A percentile compares a stretch with the other conserved stretches of the same genome.
Conservation (phyloP, 2,329 filamentous ascomycete species). For the Sporothrix dimorphospora region DNA sequence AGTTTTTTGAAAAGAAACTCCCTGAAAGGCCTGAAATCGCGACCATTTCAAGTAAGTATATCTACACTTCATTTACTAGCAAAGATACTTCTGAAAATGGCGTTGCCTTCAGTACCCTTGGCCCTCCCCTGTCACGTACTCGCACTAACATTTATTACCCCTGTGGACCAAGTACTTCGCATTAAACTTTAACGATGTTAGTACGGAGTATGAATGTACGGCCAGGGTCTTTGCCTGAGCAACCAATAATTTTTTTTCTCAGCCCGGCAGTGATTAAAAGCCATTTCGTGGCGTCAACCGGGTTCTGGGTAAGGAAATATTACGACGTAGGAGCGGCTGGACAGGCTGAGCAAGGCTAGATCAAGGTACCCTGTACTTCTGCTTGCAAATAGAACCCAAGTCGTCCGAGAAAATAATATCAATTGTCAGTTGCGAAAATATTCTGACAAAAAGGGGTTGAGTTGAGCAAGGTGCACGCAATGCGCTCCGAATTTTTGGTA, state of each 20-base stretch:
- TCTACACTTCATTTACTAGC: too few relatives aligned
- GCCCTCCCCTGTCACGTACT: too few relatives aligned
- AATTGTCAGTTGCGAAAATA: neutral
- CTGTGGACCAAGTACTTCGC: neutral
- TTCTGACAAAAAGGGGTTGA: neutral
- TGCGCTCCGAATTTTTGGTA: neutral
- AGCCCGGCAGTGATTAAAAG: slow-evolving; percentile 1
- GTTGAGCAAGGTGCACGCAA: slow-evolving; percentile 4
- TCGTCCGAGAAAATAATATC: neutral
- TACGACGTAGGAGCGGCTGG: slow-evolving; percentile 9
- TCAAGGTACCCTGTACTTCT: neutral
- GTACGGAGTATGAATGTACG: too few relatives aligned
- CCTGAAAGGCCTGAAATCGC: too few relatives aligned
- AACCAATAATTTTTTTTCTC: neutral
- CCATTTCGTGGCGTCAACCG: slow-evolving; percentile 12
- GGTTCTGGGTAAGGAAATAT: slow-evolving; percentile 11
- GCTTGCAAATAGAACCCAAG: neutral
- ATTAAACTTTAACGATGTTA: neutral
- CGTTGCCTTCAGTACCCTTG: too few relatives aligned
- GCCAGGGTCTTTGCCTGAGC: neutral
- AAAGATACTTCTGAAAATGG: too few relatives aligned
- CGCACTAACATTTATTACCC: too few relatives aligned
- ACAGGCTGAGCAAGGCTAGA: neutral
- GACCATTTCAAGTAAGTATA: too few relatives aligned
- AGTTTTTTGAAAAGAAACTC: too few relatives aligned